A percentile compares a stretch with the other conserved stretches of the same genome.
These are phyloP conservation scores for Globisporangium heterothallicum DNA, from an alignment of 352 stramenopile genomes.

Conservation along the genomic window DNA sequence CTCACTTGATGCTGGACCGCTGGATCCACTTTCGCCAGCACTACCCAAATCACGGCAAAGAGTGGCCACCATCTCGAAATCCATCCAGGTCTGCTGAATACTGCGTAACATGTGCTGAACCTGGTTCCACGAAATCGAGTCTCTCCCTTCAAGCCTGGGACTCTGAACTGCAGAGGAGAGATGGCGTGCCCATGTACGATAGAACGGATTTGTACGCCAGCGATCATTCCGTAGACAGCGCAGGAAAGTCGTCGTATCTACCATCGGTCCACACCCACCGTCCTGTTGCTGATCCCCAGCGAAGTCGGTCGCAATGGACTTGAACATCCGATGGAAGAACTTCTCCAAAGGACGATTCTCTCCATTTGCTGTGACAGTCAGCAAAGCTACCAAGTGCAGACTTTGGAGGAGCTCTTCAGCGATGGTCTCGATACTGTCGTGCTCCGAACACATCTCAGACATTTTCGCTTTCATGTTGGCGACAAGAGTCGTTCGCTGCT, in stretches of 20 bases:
- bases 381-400: background rate
- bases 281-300: background rate
- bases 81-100: background rate
- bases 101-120: slow-evolving; percentile 1
- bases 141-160: background rate
- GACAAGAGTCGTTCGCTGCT: background rate
- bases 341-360: background rate
- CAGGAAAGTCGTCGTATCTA: background rate
- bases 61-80: background rate
- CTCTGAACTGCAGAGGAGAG: background rate
- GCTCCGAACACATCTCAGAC: background rate
- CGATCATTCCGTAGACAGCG: background rate
- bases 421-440: background rate
- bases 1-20: background rate
- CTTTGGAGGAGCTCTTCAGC: slow-evolving; percentile 1
- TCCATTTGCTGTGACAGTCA: background rate
- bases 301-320: too few species aligned
- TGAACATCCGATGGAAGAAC: background rate
- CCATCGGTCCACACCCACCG: too few species aligned
- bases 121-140: background rate
- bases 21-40: background rate
- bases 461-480: background rate
- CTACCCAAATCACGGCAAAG: slow-evolving; percentile 1
- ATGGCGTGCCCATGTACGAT: background rate
- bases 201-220: slow-evolving; percentile 6